Percentiles rank a stretch among this genome's conserved stretches.
Conservation (phyloP, 225 moss, liverwort and hornwort species). For the Takakia lepidozioides region DNA sequence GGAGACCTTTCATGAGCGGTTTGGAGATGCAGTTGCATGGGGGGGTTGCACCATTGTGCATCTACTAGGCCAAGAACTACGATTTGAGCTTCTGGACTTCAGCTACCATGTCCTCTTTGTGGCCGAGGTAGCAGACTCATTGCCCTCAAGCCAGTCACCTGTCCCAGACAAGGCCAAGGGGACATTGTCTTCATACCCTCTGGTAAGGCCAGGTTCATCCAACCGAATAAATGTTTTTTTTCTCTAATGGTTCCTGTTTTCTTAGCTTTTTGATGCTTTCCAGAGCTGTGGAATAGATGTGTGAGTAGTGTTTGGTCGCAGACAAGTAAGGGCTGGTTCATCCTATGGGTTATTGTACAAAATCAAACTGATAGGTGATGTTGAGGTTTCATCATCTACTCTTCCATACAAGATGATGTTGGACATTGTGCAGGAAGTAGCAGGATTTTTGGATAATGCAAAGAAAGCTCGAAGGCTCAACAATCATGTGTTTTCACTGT, state of each 20-base stretch:
- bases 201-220: conserved; percentile 11
- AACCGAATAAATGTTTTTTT: neutral
- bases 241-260: no score
- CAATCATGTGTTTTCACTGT: conserved; percentile 68
- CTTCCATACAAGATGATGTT: neutral
- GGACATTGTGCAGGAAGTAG: conserved; percentile 52
- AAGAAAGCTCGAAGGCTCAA: conserved; percentile 64
- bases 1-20: conserved; percentile 75
- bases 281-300: no score
- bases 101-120: conserved; percentile 75
- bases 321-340: no score
- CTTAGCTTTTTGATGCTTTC: no score
- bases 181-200: conserved; percentile 38
- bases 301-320: no score
- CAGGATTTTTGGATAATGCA: conserved; percentile 63
- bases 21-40: conserved; percentile 97
- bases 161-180: conserved; percentile 43
- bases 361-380: neutral
- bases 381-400: neutral
- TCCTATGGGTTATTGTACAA: neutral
- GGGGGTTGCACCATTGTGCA: conserved; percentile 93
- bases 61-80: conserved; percentile 66
- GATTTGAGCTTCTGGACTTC: conserved; percentile 75
- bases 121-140: conserved; percentile 67
- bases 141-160: conserved; percentile 46